phyloP scores from a whole-genome alignment of 73 alveolate species.

The Stentor coeruleus region DNA sequence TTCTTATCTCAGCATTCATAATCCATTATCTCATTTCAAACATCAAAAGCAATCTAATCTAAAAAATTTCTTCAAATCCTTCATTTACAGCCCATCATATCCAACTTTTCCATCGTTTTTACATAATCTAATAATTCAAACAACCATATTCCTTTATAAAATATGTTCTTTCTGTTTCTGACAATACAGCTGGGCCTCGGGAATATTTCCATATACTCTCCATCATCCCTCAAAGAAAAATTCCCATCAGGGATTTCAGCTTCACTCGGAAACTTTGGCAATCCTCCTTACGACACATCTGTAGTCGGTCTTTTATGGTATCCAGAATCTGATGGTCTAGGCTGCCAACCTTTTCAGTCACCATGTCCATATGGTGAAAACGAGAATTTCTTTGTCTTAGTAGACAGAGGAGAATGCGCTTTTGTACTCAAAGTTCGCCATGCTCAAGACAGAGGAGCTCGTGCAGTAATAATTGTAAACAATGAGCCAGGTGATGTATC shows the following conservation, averaged over 20 bases:
- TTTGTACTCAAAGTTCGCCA: slow-evolving; percentile 60
- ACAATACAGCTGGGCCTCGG: too few species aligned
- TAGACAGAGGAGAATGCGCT: slow-evolving; percentile 62
- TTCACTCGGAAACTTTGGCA: slow-evolving; percentile 21
- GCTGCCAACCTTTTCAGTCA: background rate
- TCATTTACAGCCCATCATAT: too few species aligned
- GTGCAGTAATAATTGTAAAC: slow-evolving; percentile 53
- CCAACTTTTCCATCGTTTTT: too few species aligned
- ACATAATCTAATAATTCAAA: too few species aligned
- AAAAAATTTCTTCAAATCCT: too few species aligned
- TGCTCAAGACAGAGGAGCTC: slow-evolving; percentile 68
- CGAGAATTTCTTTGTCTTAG: slow-evolving; percentile 30
- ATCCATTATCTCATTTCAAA: too few species aligned
- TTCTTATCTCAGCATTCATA: too few species aligned
- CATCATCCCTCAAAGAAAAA: background rate
- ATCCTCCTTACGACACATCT: slow-evolving; percentile 19
- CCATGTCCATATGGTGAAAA: background rate
- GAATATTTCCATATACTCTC: too few species aligned
- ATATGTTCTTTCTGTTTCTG: too few species aligned
- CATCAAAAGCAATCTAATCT: too few species aligned
- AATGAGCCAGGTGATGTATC: slow-evolving; percentile 43
- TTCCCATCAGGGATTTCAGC: background rate
- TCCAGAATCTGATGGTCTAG: background rate
- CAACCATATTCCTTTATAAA: too few species aligned
- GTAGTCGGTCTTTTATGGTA: background rate